These are phyloP conservation scores for Microsporum audouinii DNA, from an alignment of 2,329 filamentous ascomycete species.

Conservation along the genomic window DNA sequence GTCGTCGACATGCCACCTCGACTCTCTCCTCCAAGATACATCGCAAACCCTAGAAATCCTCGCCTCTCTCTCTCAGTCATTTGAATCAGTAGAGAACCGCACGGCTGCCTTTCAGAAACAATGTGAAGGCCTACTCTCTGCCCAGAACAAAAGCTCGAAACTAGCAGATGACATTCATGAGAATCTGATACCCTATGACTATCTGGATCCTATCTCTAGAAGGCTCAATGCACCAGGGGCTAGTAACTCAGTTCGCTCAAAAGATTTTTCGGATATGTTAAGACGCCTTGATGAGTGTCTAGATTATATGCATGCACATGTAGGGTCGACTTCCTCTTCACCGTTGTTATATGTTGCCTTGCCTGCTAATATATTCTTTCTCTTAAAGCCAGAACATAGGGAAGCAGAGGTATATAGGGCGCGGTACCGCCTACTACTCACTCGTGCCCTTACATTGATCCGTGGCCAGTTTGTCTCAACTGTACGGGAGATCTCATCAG, in stretches of 20 bases:
- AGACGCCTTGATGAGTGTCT: conserved; percentile 80
- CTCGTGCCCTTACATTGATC: conserved; percentile 54
- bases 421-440: conserved; percentile 71
- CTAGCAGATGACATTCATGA: conserved; percentile 76
- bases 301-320: conserved; percentile 80
- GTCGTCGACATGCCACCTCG: conserved; percentile 70
- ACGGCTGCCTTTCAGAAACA: conserved; percentile 88
- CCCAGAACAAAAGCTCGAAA: conserved; percentile 66
- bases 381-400: conserved; percentile 59
- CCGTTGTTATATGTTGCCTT: conserved; percentile 9
- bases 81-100: conserved; percentile 75
- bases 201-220: conserved; percentile 80
- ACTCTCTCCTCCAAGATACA: conserved; percentile 65
- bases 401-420: conserved; percentile 82
- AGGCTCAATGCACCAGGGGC: conserved; percentile 86
- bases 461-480: conserved; percentile 54
- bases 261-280: conserved; percentile 79
- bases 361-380: conserved; percentile 11
- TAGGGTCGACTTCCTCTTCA: conserved; percentile 31
- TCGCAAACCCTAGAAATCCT: conserved; percentile 64
- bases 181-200: conserved; percentile 89
- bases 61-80: conserved; percentile 69
- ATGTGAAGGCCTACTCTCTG: conserved; percentile 74
- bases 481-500: conserved; percentile 51
- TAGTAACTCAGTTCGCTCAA: conserved; percentile 69